Evolutionary conservation across 2,329 filamentous ascomycete genomes (phyloP), one percentile per base, ranked within the genome.

Genomic region (Aspergillus bombycis): DNA sequence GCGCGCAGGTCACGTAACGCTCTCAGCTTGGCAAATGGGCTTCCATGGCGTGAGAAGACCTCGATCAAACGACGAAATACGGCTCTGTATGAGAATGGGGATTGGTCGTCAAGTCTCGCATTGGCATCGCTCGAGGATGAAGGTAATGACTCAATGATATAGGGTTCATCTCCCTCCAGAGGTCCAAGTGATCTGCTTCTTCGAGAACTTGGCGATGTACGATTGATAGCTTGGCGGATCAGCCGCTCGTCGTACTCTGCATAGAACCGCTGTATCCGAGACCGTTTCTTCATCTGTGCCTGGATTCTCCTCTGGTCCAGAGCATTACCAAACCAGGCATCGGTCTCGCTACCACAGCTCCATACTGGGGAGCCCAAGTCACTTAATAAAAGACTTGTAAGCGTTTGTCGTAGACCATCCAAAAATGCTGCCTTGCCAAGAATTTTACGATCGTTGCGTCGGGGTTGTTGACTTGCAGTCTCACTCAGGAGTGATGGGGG

Each of bases 291-390:
- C 77, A 80, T 80, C 53, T 80, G 77, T 19, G 68, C 55, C 34
- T 75, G 72, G 41, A 81, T 75, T 11, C 77, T 83, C 78, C 68
- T 82, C 79, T 71, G 83, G 79, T 86, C 85, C 11, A 82, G 69
- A 7, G 81, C 79, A 62, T 81, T 84, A 67, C 71, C 77, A 69
- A 97, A 95, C 91, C 94, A 97, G 3, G 84, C 84, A 75, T 98
- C 95, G 0, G 94, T 98, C 80, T 99, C 95, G 48, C 93, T 96
- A 3, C 95, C 95, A 57, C 87, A 87, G n/a, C 89, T 88, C 77
- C 96, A 95, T 1, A 97, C 90, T 34, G 92, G 86, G 46, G 90
- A 93, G 7, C 94, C 93, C 4, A 98, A 83, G 75, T 99, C 95
- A 57, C 94, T 98, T 30, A 98, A 81, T 2, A 98, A 80, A 21